Evolutionary conservation across 2,329 filamentous ascomycete genomes (phyloP).

Genomic region (Cercospora sp.): DNA sequence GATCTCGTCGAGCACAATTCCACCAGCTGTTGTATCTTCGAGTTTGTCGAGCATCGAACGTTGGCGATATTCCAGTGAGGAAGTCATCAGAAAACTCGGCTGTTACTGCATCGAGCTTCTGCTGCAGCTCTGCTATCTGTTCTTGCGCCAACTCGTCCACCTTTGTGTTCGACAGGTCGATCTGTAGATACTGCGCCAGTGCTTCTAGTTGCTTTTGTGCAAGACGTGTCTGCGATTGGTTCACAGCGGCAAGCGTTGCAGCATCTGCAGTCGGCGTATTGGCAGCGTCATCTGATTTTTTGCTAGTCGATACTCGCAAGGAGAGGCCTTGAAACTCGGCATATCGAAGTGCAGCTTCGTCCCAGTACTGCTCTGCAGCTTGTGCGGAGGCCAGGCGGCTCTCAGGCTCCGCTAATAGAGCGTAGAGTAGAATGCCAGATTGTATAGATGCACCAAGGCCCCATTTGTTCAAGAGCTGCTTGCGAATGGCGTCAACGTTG

Average conservation of each 20-base stretch:
- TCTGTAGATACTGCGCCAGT: neutral
- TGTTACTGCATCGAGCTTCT: neutral
- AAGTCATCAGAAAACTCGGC: neutral
- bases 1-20: neutral
- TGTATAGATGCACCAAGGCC: neutral
- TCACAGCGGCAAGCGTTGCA: neutral
- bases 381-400: neutral
- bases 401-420: neutral
- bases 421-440: neutral
- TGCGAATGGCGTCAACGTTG: neutral
- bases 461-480: neutral
- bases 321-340: neutral
- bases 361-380: neutral
- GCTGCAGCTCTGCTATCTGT: neutral
- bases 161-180: neutral
- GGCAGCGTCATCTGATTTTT: neutral
- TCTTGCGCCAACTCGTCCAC: neutral
- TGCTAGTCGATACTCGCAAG: neutral
- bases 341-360: neutral
- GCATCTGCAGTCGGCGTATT: neutral
- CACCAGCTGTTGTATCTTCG: neutral
- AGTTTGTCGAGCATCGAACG: neutral
- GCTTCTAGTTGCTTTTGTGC: neutral
- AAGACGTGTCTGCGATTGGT: neutral
- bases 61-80: neutral